Base-by-base conservation (phyloP, 2,329 filamentous ascomycete species). In the Trichoderma atrobrunneum region DNA sequence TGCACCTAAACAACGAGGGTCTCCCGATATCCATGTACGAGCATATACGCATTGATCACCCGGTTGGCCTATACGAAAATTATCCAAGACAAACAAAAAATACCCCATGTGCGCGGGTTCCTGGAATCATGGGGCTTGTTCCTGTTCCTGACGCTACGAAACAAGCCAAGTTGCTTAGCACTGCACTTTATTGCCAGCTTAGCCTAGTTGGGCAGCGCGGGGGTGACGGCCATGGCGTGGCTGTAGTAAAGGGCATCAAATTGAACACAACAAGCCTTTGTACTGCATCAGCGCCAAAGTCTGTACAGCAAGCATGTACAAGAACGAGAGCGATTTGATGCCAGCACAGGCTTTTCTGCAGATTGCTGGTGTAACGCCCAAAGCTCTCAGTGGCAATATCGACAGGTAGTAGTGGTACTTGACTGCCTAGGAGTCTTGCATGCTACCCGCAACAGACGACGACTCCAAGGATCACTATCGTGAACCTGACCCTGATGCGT, bases 81-180 rank as follows among this genome's bases (percentile, higher is more conserved):
- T 60, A 18, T 43, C 56, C 11, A 60, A 56, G 24, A 28, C 64
- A 39, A 66, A 67, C 48, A 65, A 36, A 24, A 51, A 16, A 48
- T 54, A 18, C 28, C 48, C 39, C 26, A 57, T 26, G 5, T 21
- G 30, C 26, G 64, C 64, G 14, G 21, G 66, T 70, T 54, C 66
- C 54, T 70, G 66, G 56, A 70, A 63, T 64, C 51, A 21, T 18
- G 64, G 51, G 54, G 28, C 28, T 21, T 21, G 59, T 63, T 63
- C 28, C 26, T 39, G 67, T 63, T 56, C 68, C 68, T 70, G 68
- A 62, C 68, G 68, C 57, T 70, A 63, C 68, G 68, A 56, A 62
- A 63, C 59, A 43, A 43, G 68, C 68, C 60, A 63, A 62, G 43
- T 30, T 56, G 68, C 64, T 43, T 56, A 63, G 60, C 36, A 39